Evolutionary conservation across 2,329 filamentous ascomycete species (phyloP).

Genomic region (Thielaviopsis euricoi): DNA sequence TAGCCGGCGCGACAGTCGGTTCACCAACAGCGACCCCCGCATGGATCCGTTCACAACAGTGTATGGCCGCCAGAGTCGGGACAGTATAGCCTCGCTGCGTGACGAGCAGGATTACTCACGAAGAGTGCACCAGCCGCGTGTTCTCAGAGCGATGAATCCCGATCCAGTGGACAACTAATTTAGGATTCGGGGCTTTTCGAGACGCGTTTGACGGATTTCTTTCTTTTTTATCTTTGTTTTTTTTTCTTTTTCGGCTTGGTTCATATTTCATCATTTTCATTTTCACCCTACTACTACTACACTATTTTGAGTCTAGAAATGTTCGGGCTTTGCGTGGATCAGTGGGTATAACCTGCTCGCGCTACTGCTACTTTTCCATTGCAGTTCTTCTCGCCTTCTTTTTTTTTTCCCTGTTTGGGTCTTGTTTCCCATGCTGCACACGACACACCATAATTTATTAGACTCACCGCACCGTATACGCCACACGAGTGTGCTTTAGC

Average conservation of each 20-base stretch:
- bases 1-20: conserved; percentile 33
- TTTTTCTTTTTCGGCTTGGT: neutral
- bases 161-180: conserved; percentile 27
- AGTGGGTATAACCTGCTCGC: neutral
- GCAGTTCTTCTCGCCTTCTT: too few relatives aligned
- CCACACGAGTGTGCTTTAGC: too few relatives aligned
- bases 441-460: neutral
- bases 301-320: neutral
- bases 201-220: neutral
- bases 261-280: neutral
- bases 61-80: conserved; percentile 41
- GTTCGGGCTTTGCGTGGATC: neutral
- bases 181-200: neutral
- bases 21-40: conserved; percentile 45
- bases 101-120: conserved; percentile 52
- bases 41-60: conserved; percentile 44
- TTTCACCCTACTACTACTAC: neutral
- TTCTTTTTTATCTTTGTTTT: neutral
- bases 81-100: conserved; percentile 45
- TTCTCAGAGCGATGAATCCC: conserved; percentile 47
- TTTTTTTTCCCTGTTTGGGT: neutral
- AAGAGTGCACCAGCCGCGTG: conserved; percentile 36
- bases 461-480: neutral
- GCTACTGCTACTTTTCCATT: neutral
- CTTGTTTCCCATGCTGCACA: neutral